These are phyloP conservation scores for Trapa bicornis DNA, from an alignment of 345 rosid species.

Conservation along the genomic window DNA sequence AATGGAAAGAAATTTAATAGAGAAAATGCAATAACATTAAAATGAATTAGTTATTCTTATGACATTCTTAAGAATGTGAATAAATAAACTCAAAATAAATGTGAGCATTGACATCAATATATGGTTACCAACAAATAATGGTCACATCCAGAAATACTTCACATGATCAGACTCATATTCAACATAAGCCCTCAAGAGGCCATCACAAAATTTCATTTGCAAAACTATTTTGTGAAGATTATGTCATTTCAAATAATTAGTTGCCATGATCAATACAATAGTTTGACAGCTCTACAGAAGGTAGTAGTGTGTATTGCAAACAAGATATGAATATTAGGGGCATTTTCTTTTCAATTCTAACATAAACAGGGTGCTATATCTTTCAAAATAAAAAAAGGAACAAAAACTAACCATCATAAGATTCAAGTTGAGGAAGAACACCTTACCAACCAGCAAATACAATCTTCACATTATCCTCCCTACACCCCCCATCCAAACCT, in stretches of 20 bases:
- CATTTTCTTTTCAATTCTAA: not conserved
- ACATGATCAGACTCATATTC: not conserved
- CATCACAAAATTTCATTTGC: not conserved
- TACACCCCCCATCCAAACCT: constrained; percentile 73
- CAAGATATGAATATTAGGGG: not conserved
- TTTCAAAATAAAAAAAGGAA: not conserved
- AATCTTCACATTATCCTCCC: constrained; percentile 41
- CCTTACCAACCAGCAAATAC: constrained; percentile 88
- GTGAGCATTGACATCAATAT: not conserved
- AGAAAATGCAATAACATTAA: too few species aligned
- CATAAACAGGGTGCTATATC: not conserved
- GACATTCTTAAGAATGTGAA: too few species aligned
- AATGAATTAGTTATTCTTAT: too few species aligned
- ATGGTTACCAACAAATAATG: not conserved
- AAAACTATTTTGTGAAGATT: not conserved
- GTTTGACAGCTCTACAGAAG: not conserved
- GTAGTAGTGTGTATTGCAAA: not conserved
- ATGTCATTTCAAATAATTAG: not conserved
- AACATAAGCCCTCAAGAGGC: not conserved
- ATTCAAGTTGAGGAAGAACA: constrained; percentile 49
- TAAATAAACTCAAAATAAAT: too few species aligned
- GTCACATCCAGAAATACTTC: not conserved
- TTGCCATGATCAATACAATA: not conserved
- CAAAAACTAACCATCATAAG: constrained; percentile 53
- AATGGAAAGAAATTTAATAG: too few species aligned